These are phyloP conservation scores for Aurifilum marmelostoma DNA, from an alignment of 2,329 filamentous ascomycete species.

Conservation along the genomic window DNA sequence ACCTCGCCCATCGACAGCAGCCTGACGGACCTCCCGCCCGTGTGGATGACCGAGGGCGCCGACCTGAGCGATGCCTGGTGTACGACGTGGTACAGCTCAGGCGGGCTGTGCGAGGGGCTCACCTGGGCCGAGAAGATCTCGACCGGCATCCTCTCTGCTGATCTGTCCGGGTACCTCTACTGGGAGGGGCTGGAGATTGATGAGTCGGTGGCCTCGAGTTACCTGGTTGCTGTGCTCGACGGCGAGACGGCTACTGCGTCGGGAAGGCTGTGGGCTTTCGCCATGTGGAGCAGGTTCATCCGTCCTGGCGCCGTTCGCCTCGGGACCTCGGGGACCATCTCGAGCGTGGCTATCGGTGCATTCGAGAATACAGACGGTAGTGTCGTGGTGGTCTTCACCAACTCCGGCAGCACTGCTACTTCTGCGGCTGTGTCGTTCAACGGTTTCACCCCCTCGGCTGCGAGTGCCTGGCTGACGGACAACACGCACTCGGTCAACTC, in stretches of 20 bases:
- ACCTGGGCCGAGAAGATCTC: constrained; percentile 52
- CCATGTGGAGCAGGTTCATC: constrained; percentile 38
- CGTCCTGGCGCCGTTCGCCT: constrained; percentile 37
- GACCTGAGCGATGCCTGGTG: constrained; percentile 46
- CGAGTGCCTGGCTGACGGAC: constrained; percentile 43
- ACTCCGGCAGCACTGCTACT: constrained; percentile 35
- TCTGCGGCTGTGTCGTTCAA: constrained; percentile 36
- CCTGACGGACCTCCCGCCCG: constrained; percentile 35
- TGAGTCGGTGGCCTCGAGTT: constrained; percentile 28
- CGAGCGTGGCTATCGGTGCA: constrained; percentile 32
- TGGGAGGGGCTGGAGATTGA: constrained; percentile 42
- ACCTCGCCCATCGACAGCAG: constrained; percentile 44
- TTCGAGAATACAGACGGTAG: constrained; percentile 41
- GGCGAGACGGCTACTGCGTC: constrained; percentile 32
- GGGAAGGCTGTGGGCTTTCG: constrained; percentile 38
- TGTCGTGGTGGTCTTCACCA: constrained; percentile 39
- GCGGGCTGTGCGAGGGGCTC: constrained; percentile 48
- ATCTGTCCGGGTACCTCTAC: constrained; percentile 52
- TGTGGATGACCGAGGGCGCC: constrained; percentile 53
- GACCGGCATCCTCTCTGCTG: constrained; percentile 46
- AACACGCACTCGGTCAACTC: constrained; percentile 35
- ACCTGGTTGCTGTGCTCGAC: constrained; percentile 31
- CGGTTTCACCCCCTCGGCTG: constrained; percentile 35
- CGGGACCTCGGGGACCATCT: constrained; percentile 34
- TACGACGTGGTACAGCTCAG: constrained; percentile 46